phyloP scores from a whole-genome alignment of 2,329 filamentous ascomycete species.

The Paracamarosporium sp. region DNA sequence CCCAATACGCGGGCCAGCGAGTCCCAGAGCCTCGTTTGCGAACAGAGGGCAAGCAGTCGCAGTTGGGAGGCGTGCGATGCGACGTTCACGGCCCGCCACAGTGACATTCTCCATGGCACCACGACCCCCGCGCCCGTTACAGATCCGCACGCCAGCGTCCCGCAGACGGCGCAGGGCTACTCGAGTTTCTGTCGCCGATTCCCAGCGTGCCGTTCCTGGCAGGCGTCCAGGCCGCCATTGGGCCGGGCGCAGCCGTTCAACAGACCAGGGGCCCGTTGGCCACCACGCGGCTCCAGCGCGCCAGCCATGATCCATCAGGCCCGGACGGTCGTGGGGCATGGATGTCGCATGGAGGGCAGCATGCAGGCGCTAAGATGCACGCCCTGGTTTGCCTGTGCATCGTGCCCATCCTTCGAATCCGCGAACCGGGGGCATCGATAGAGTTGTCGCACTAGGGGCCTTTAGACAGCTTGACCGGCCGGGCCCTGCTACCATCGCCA shows the following conservation, averaged over 20 bases:
- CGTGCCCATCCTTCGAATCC: slow-evolving; percentile 29
- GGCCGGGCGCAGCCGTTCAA: slow-evolving; percentile 43
- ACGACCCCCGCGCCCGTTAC: slow-evolving; percentile 1
- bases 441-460: slow-evolving; percentile 41
- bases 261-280: slow-evolving; percentile 26
- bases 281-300: slow-evolving; percentile 42
- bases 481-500: slow-evolving; percentile 21
- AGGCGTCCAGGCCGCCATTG: slow-evolving; percentile 30
- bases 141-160: slow-evolving; percentile 4
- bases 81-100: neutral
- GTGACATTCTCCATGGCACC: slow-evolving; percentile 8
- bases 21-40: neutral
- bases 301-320: slow-evolving; percentile 14
- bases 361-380: slow-evolving; percentile 30
- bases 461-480: slow-evolving; percentile 18
- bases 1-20: neutral
- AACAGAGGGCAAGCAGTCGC: neutral
- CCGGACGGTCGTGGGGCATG: slow-evolving; percentile 12
- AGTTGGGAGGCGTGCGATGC: neutral
- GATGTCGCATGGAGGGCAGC: slow-evolving; percentile 16
- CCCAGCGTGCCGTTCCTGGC: slow-evolving; percentile 43
- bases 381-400: slow-evolving; percentile 16
- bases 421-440: slow-evolving; percentile 38
- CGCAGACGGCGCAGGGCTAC: slow-evolving; percentile 4
- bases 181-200: slow-evolving; percentile 7